Conservation (phyloP, 2,329 filamentous ascomycete species). For the Neoarthrinium moseri region DNA sequence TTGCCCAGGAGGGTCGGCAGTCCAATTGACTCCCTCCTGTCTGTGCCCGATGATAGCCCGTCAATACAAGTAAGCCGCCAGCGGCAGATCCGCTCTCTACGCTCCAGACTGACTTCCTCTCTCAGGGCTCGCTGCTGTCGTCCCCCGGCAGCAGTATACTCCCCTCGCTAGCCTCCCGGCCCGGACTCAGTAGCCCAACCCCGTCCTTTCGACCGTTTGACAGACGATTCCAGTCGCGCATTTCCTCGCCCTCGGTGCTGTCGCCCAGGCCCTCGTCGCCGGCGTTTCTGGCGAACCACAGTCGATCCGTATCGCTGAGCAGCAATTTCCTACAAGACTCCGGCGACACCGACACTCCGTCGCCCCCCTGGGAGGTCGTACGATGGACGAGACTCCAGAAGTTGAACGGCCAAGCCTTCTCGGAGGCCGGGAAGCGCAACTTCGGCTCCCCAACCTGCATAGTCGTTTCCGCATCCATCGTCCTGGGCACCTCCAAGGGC, state of each 20-base stretch:
- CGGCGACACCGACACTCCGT: slow-evolving; percentile 66
- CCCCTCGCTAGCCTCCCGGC: slow-evolving; percentile 66
- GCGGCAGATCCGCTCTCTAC: too few species aligned
- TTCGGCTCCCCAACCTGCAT: slow-evolving; percentile 92
- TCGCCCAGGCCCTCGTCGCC: slow-evolving; percentile 74
- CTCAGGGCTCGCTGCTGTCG: slow-evolving; percentile 60
- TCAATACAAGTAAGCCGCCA: slow-evolving; percentile 73
- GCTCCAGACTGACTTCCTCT: too few species aligned
- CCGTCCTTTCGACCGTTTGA: slow-evolving; percentile 92
- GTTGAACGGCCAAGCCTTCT: slow-evolving; percentile 85
- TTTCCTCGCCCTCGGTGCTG: slow-evolving; percentile 59
- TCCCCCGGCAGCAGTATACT: slow-evolving; percentile 75
- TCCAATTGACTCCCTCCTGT: slow-evolving; percentile 66
- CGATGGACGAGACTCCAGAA: slow-evolving; percentile 93
- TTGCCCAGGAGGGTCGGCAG: slow-evolving; percentile 60
- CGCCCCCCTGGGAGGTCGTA: slow-evolving; percentile 93
- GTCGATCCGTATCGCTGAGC: slow-evolving; percentile 75
- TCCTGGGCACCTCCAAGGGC: slow-evolving; percentile 90
- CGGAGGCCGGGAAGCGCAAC: slow-evolving; percentile 85
- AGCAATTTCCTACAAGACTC: slow-evolving; percentile 66
- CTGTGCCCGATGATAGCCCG: slow-evolving; percentile 79
- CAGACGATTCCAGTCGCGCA: slow-evolving; percentile 85
- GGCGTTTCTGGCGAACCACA: slow-evolving; percentile 73
- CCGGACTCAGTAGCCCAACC: slow-evolving; percentile 66
- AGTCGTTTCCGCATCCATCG: slow-evolving; percentile 82